Base-by-base conservation (phyloP, 768 basidiomycete species). In the Trametes cubensis region DNA sequence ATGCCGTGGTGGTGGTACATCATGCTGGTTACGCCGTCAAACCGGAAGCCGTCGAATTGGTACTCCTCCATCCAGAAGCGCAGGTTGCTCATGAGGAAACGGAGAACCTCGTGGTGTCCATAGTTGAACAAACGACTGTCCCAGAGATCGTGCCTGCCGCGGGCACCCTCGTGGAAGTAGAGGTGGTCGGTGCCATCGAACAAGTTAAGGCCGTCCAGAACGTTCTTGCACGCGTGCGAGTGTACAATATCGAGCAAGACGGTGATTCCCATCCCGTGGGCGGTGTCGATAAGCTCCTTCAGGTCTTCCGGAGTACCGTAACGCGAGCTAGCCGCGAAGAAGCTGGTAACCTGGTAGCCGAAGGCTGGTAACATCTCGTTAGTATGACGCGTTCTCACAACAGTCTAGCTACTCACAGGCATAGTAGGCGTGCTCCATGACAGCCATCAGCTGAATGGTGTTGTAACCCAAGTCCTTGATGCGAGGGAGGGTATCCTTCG, bases 11-110 rank as follows among this genome's bases (percentile, higher is more conserved):
- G 97, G 54, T 85, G 78, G 77, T 98, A 99, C 94, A 99, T 95
- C 96, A 98, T 98, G 71, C 94, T 95, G 4, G 97, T 99, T 50
- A 99, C 97, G 26, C 97, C 97, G 67, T 99, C 97, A 72, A 99
- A 99, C 45, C 97, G 81, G 85, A 98, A 99, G 13, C 97, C 97
- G 69, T 98, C 97, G 73, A 99, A 98, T 67, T 84, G 84, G 76
- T 91, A 99, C 71, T 93, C 91, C 61, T 99, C 96, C 76, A 98
- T 85, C 80, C 88, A 99, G 81, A 88, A 99, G 21, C 96, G 86
- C 48, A 98, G 77, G 74, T 99, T 99, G 73, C 94, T 95, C 66
- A 98, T 78, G 58, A 99, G 79, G 82, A 99, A 99, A 23, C 97
- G 83, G 34, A 98, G 75, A 34, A 98, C 97, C 75, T 99, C 97